Evolutionary conservation across 2,329 filamentous ascomycete species (phyloP).

Genomic region (Cladosporium phlei): DNA sequence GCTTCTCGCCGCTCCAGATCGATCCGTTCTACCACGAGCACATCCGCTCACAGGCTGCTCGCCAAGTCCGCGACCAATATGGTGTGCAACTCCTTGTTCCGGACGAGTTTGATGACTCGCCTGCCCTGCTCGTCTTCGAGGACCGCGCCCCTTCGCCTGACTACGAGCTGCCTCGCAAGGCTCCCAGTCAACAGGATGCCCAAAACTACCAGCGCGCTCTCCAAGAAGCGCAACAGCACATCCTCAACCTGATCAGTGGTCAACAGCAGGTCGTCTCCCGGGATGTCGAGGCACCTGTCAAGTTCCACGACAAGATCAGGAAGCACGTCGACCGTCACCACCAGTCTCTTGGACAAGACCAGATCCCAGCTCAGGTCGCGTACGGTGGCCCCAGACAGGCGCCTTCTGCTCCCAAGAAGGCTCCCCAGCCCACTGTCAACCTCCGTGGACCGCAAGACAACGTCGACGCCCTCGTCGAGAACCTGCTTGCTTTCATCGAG

Average conservation of each 20-base stretch:
- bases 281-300: slow-evolving; percentile 51
- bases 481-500: slow-evolving; percentile 73
- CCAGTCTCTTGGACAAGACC: slow-evolving; percentile 41
- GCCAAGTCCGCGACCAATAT: slow-evolving; percentile 60
- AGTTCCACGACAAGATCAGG: slow-evolving; percentile 61
- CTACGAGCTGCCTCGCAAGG: slow-evolving; percentile 52
- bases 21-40: slow-evolving; percentile 77
- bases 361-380: slow-evolving; percentile 54
- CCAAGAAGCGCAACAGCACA: slow-evolving; percentile 54
- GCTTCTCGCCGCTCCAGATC: slow-evolving; percentile 62
- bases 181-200: slow-evolving; percentile 52
- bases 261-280: slow-evolving; percentile 53
- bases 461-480: slow-evolving; percentile 66
- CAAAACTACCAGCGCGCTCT: slow-evolving; percentile 54
- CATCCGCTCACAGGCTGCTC: slow-evolving; percentile 60
- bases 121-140: slow-evolving; percentile 70
- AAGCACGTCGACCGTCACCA: slow-evolving; percentile 57
- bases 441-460: slow-evolving; percentile 71
- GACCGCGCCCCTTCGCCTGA: slow-evolving; percentile 51
- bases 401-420: slow-evolving; percentile 39
- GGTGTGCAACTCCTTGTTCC: slow-evolving; percentile 72
- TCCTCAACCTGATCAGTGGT: slow-evolving; percentile 50
- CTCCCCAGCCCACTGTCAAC: slow-evolving; percentile 52
- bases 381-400: slow-evolving; percentile 45
- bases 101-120: slow-evolving; percentile 54